Evolutionary conservation across 2,329 filamentous ascomycete genomes (phyloP).

Genomic region (Fusarium sp.): DNA sequence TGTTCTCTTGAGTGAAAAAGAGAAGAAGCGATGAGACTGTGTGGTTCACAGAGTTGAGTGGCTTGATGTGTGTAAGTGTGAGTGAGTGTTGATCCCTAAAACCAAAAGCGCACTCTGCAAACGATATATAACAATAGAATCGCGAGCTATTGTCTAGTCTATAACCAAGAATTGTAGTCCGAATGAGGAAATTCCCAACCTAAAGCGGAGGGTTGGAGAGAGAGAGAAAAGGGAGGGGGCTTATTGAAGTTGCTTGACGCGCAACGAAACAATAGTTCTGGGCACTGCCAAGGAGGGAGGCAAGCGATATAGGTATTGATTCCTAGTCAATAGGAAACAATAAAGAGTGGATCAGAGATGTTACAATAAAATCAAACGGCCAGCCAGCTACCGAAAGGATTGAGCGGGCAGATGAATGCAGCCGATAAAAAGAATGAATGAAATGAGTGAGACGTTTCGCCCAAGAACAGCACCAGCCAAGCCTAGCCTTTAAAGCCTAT

Average conservation of each 20-base stretch:
- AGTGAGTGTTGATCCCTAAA: conserved; percentile 2
- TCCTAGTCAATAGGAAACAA: conserved; percentile 35
- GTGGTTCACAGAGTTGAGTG: conserved; percentile 12
- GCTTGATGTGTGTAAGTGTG: background rate
- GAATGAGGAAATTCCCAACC: conserved; percentile 29
- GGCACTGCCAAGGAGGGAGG: conserved; percentile 39
- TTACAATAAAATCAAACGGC: conserved; percentile 31
- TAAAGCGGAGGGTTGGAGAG: conserved; percentile 32
- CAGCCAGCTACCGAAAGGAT: conserved; percentile 53
- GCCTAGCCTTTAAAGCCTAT: background rate
- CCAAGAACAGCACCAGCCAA: conserved; percentile 14
- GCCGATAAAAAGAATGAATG: conserved; percentile 21
- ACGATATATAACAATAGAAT: conserved; percentile 36
- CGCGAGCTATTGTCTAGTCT: conserved; percentile 34
- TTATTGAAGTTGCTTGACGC: conserved; percentile 11
- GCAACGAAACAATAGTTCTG: conserved; percentile 19
- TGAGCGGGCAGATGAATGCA: conserved; percentile 48
- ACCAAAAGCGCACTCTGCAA: background rate
- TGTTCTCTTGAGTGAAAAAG: conserved; percentile 14
- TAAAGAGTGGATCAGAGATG: conserved; percentile 10
- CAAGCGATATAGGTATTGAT: conserved; percentile 28
- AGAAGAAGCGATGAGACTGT: conserved; percentile 13
- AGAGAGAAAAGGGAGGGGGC: conserved; percentile 15
- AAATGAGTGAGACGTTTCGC: conserved; percentile 23
- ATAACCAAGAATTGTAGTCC: conserved; percentile 18